phyloP scores from a whole-genome alignment of 331 rosid genomes.

The Telfairia occidentalis region DNA sequence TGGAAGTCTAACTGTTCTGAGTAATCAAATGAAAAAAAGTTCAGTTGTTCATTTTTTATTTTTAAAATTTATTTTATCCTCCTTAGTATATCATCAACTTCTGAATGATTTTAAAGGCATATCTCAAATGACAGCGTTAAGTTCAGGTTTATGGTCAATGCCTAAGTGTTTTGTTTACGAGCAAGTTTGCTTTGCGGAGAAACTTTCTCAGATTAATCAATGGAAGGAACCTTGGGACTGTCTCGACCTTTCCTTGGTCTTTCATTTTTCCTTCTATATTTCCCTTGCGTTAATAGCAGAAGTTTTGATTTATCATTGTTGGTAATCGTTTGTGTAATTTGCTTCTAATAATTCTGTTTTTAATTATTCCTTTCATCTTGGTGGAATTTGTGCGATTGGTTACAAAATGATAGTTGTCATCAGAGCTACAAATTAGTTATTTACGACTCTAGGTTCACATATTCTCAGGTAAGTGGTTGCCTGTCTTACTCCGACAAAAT shows the following conservation, averaged over 20 bases:
- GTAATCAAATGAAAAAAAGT: not conserved
- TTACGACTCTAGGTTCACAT: not conserved
- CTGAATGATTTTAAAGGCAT: not conserved
- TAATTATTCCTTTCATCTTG: not conserved
- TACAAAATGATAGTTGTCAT: not conserved
- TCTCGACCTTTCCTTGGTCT: not conserved
- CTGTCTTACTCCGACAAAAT: slow-evolving; percentile 87
- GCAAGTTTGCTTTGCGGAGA: not conserved
- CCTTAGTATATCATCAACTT: not conserved
- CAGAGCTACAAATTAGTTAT: not conserved
- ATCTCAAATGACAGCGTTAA: not conserved
- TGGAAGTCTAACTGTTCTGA: not conserved
- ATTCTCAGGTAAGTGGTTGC: slow-evolving; percentile 79
- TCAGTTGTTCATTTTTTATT: no score
- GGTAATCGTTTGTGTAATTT: not conserved
- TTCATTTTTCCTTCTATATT: not conserved
- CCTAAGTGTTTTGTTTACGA: not conserved
- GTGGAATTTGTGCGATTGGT: not conserved
- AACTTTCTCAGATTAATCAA: not conserved
- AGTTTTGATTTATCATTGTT: not conserved
- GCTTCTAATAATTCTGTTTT: not conserved
- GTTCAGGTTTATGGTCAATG: not conserved
- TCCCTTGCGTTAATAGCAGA: not conserved
- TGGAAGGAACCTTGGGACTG: not conserved
- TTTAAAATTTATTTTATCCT: not conserved